Conservation (phyloP, 2,329 filamentous ascomycete species). For the Trichoderma citrinoviride region DNA sequence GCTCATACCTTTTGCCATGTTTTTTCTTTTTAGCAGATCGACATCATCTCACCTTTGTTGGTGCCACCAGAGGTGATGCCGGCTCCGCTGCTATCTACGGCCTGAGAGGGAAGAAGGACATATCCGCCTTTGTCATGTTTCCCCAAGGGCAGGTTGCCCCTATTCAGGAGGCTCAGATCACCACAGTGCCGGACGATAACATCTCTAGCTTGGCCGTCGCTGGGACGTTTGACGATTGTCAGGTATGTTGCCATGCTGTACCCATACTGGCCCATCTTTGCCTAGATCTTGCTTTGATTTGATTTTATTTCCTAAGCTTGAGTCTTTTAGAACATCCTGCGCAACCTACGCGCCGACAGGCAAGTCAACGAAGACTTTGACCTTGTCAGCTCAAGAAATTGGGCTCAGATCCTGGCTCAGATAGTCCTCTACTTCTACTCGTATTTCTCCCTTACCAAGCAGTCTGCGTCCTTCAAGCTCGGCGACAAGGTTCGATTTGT, state of each 20-base stretch:
- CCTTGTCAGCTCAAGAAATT: constrained; percentile 97
- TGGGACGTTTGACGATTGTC: constrained; percentile 94
- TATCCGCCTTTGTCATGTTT: constrained; percentile 91
- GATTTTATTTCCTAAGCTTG: constrained; percentile 75
- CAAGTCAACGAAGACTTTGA: constrained; percentile 79
- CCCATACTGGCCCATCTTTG: neutral
- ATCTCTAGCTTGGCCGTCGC: constrained; percentile 89
- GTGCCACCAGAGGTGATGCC: constrained; percentile 83
- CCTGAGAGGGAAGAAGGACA: constrained; percentile 90
- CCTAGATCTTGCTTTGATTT: constrained; percentile 34
- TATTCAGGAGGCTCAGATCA: constrained; percentile 97
- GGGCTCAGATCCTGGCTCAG: constrained; percentile 90
- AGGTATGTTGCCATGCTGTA: constrained; percentile 47
- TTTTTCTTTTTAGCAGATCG: constrained; percentile 46
- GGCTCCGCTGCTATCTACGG: constrained; percentile 96
- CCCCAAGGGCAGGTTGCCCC: constrained; percentile 88
- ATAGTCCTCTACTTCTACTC: constrained; percentile 97
- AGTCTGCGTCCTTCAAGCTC: constrained; percentile 58
- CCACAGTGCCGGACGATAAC: constrained; percentile 83
- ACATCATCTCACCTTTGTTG: constrained; percentile 82
- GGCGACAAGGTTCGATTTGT: constrained; percentile 76
- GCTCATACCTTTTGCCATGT: neutral
- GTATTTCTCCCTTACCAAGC: constrained; percentile 75
- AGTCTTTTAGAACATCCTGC: constrained; percentile 88
- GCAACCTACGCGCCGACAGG: constrained; percentile 83